A percentile compares a stretch with the other conserved stretches of the same genome.
phyloP scores from a whole-genome alignment of 2,329 filamentous ascomycete species.

The Torrubiella hemipterigena region DNA sequence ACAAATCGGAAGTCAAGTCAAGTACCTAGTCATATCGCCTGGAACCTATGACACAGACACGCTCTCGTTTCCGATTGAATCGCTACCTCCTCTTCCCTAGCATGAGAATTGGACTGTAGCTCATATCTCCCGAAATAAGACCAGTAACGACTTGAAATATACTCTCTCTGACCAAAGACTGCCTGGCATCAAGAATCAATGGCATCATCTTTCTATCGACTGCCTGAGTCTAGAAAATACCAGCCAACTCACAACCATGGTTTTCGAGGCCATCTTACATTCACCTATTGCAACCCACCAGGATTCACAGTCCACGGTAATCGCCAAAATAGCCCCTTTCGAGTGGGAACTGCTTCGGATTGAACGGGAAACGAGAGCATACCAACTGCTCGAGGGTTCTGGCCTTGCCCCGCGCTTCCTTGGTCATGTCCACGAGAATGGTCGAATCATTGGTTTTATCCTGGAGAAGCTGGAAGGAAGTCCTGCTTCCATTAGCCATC shows the following conservation, averaged over 20 bases:
- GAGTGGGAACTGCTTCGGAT: conserved; percentile 20
- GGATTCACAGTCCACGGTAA: conserved; percentile 2
- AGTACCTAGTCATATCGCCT: conserved; percentile 14
- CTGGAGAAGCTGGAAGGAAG: conserved; percentile 11
- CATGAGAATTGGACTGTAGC: conserved; percentile 14
- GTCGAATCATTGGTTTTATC: conserved; percentile 11
- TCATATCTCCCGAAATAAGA: conserved; percentile 12
- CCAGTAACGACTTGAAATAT: conserved; percentile 13
- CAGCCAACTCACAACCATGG: conserved; percentile 13
- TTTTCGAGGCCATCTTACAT: conserved; percentile 13
- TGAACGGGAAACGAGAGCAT: conserved; percentile 18
- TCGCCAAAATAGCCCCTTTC: conserved; percentile 21
- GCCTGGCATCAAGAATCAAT: conserved; percentile 13
- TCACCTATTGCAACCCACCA: conserved; percentile 5
- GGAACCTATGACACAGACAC: conserved; percentile 13
- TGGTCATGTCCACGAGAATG: conserved; percentile 12
- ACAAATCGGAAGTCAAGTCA: conserved; percentile 12
- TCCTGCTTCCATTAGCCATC: conserved; percentile 8
- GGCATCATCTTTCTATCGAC: conserved; percentile 13
- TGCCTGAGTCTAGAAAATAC: conserved; percentile 15
- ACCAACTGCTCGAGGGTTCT: conserved; percentile 14
- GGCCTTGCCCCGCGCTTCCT: conserved; percentile 17
- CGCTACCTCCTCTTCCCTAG: conserved; percentile 12
- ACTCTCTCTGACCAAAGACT: conserved; percentile 13
- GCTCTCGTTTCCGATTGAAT: conserved; percentile 13